Percentiles rank a stretch among this genome's conserved stretches.
Conservation (phyloP, 129 eudicot genomes). For the Artemisia argyi region DNA sequence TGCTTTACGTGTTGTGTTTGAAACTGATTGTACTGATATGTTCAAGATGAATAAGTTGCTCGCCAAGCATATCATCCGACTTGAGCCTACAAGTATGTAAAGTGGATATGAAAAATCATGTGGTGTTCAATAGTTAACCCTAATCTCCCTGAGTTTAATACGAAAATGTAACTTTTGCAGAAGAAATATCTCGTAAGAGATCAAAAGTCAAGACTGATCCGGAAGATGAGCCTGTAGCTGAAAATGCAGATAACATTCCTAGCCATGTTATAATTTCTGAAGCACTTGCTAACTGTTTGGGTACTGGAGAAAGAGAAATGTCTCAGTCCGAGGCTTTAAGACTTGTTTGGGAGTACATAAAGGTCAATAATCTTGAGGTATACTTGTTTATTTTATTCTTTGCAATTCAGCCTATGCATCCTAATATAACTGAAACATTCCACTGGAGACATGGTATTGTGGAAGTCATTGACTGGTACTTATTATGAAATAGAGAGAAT, state of each 20-base stretch:
- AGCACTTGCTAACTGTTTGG: constrained; percentile 74
- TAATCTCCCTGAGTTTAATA: neutral
- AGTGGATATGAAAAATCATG: constrained; percentile 4
- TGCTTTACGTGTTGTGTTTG: constrained; percentile 81
- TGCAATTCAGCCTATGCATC: neutral
- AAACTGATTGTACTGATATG: constrained; percentile 87
- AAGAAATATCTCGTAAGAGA: constrained; percentile 59
- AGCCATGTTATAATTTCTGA: constrained; percentile 67
- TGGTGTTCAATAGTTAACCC: neutral
- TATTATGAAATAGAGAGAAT: neutral
- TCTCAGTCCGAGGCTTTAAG: constrained; percentile 64
- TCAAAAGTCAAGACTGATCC: constrained; percentile 35
- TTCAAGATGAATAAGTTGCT: constrained; percentile 96
- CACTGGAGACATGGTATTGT: constrained; percentile 8
- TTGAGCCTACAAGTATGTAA: constrained; percentile 79
- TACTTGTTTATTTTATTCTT: neutral
- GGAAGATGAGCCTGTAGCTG: constrained; percentile 44
- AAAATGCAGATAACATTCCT: constrained; percentile 45
- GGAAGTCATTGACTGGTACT: neutral
- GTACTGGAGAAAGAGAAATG: constrained; percentile 78
- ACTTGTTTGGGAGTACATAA: constrained; percentile 87
- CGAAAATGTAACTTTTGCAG: constrained; percentile 40
- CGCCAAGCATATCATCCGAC: constrained; percentile 78
- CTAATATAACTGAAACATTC: neutral
- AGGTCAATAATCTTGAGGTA: constrained; percentile 80